Evolutionary conservation across 176 grass and related monocot species (phyloP).

Genomic region (Ensete ventricosum): DNA sequence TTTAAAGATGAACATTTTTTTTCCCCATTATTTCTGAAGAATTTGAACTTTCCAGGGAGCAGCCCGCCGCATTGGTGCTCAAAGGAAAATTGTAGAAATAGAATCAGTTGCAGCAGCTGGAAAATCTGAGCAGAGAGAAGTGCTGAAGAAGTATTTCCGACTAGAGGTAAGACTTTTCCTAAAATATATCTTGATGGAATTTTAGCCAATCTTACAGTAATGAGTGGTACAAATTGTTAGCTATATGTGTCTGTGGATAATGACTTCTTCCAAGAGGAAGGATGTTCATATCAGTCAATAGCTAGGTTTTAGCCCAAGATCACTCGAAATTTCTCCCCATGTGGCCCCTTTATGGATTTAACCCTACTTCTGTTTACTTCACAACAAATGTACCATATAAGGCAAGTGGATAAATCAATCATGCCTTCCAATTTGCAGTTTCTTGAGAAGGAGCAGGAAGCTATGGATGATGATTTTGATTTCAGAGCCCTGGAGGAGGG

Average conservation of each 20-base stretch:
- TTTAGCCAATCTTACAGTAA: neutral
- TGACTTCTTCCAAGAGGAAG: too few species aligned
- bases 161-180: conserved; percentile 22
- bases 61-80: conserved; percentile 34
- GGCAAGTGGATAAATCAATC: neutral
- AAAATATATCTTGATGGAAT: neutral
- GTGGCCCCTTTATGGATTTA: too few species aligned
- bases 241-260: too few species aligned
- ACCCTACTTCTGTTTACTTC: too few species aligned
- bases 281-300: too few species aligned
- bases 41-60: conserved; percentile 35
- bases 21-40: neutral
- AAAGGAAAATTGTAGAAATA: conserved; percentile 49
- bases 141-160: conserved; percentile 41
- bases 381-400: too few species aligned
- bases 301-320: too few species aligned
- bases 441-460: conserved; percentile 34
- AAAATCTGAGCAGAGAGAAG: conserved; percentile 38
- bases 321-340: too few species aligned
- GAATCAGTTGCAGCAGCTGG: conserved; percentile 26
- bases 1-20: neutral
- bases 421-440: conserved; percentile 19
- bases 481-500: conserved; percentile 36
- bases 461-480: conserved; percentile 30
- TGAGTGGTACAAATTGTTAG: too few species aligned